Evolutionary conservation across 176 grass and related monocot genomes (phyloP), one percentile per base, ranked within the genome.

Genomic region (Alopecurus myosuroides): DNA sequence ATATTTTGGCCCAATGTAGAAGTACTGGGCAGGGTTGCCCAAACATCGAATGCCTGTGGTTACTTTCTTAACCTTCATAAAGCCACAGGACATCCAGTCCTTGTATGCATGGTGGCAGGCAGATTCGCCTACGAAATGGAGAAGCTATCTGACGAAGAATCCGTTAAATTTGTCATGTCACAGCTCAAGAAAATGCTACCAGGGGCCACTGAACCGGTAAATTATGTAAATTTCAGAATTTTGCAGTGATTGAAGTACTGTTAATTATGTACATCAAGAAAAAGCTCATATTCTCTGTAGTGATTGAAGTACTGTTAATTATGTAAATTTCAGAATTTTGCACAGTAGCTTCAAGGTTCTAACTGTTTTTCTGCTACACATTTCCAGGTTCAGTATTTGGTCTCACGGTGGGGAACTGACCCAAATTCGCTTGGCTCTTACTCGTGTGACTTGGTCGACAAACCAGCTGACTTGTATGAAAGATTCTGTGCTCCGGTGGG

Each of bases 51-150:
- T 90, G 86, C 87, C 0, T 99, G 97, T 46, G 97, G 97, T 17
- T 99, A 99, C 66, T 99, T 99, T 82, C 91, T 99, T 40, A 99
- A 99, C 89, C 91, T 99, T 68, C 89, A 99, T 81, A 99, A 99
- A 52, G 94, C 94, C 51, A 94, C 93, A 55, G 94, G 97, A 37
- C 89, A 99, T 78, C 93, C 89, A 40, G 90, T 99, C 45, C 90
- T 99, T 12, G 93, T 99, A 23, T 99, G 94, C 77, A 99, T 99
- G 97, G 92, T 92, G n/a, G 97, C 97, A 13, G 97, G 97, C 77
- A 92, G 88, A 69, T 94, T 92, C 14, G 94, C 97, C 5, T 88
- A 94, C 6, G 97, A 99, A 62, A 87, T 99, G 19, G 97, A 99
- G 84, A 99, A 94, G 75, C 67, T 96, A n/a, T 94, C 93, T 0